Base-by-base conservation (phyloP, 495 filamentous ascomycete species). In the Aspergillus ellipticus region DNA sequence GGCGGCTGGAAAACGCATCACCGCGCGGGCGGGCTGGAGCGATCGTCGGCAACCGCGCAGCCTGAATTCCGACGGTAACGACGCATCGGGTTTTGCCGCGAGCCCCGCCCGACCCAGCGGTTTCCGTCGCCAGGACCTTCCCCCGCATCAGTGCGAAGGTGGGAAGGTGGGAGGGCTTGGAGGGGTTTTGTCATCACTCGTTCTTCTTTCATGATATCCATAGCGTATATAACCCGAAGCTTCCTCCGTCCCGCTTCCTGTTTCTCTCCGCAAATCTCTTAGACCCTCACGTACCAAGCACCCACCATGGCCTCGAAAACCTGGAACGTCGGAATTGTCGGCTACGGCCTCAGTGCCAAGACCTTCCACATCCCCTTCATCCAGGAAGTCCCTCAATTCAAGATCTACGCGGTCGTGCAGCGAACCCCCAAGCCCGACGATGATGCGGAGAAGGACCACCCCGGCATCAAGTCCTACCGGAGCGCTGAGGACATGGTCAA, bases 281-380 rank as follows among this genome's bases (percentile, higher is more conserved):
- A 19, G 42, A 15, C 39, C 29, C n/a, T 26, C 42, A 13, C 24
- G 13, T 42, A 13, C 10, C 17, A 29, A 26, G 26, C 41, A 33
- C 53, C 41, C 57, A 72, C 28, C 26, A 82, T 80, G 79, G 57
- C 73, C 43, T 59, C 73, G 53, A 79, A 77, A 66, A 69, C 69
- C 20, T 81, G 69, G 63, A 87, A 87, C 56, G 74, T 83, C 58
- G 82, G 76, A 52, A 62, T 88, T 46, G 72, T 88, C 56, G 85
- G 85, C 58, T 88, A 87, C 66, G 85, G 90, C 65, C 75, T 92
- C 72, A 92, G 90, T 42, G 90, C 91, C 60, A 93, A 93, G 63
- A 73, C 87, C 72, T 95, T 95, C 76, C 91, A 96, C 73, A 93
- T 96, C 69, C 91, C 91, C 54, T 88, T 94, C 72, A 86, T 96